Base-by-base conservation (phyloP, 768 basidiomycete species). In the Suillus paluster region DNA sequence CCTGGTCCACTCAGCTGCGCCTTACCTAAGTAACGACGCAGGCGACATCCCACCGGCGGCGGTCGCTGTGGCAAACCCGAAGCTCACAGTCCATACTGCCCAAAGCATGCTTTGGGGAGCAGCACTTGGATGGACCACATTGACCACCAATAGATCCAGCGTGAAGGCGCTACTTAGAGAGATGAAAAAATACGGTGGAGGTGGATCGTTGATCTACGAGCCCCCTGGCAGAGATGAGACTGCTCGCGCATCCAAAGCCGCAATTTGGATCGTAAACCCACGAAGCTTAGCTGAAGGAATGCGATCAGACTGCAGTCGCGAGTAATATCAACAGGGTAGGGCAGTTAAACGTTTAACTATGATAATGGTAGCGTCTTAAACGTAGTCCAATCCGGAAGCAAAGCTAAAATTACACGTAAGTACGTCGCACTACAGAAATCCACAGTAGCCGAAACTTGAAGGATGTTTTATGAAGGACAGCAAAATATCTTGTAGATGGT, bases 101-200 rank as follows among this genome's bases (percentile, higher is more conserved):
- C 81, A 85, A 60, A 91, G 89, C 58, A 78, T 95, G 78, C 75
- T 87, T 21, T 84, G 83, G 69, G 94, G 94, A 17, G 85, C 89
- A 0, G 76, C 76, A 42, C 75, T 83, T 30, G 87, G 88, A 0
- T 89, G 91, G 90, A 95, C 94, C 64, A 93, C 91, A n/a, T 77
- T 96, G 53, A 95, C 94, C 5, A 92, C 92, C 10, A 96, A 97
- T 67, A 81, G 85, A 65, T 82, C 88, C 34, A 93, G 93, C 66
- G 85, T 95, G 27, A 87, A 83, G 68, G 87, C 87, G 25, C 79
- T 95, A n/a, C 63, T 94, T 62, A 80, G 86, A 63, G 90, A 90
- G 72, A 82, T 94, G 73, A 83, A 79, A 60, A 68, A 73, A 17
- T 59, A 48, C 12, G 54, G 34, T 12, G 63, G 63, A 55, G 33